Evolutionary conservation across 2,329 filamentous ascomycete genomes (phyloP), one percentile per base, ranked within the genome.

Genomic region (Huntiella bhutanensis): DNA sequence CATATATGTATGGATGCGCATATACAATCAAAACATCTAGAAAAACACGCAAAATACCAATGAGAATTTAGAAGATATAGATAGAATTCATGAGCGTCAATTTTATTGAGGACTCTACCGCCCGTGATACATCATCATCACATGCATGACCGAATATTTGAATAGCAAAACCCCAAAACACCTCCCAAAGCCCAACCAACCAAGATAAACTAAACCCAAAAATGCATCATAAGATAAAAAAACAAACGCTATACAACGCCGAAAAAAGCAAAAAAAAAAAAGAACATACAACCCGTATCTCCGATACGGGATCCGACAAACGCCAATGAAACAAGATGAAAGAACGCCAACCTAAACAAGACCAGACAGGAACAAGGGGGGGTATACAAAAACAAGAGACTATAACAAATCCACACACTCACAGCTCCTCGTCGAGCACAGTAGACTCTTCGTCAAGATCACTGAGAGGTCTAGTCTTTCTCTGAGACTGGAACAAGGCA

Each of bases 401-500:
- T 36, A 28, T 47, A 47, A 34, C 33, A 33, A 10, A 4, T 4
- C 11, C n/a, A 13, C n/a, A 17, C 33, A 33, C 4, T 33, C 16
- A 15, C 12, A 36, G 34, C 34, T 36, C 34, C 12, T 15, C 40
- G 13, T 47, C 45, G 15, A 33, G 17, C 39, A 11, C 19, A 11
- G 6, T 32, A 8, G 42, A 43, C 32, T 49, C 47, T 34, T 49
- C 47, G 34, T 49, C 47, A 32, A 49, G 17, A 37, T 45, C 38
- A 22, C 45, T 43, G 10, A 49, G 37, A 36, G 47, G 33, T 33
- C 33, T 19, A 5, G 46, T 32, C 7, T 36, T 32, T 43, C 41
- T 41, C 36, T 43, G 35, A 4, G 47, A 41, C 17, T 49, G 47
- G 16, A 49, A 49, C 42, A 49, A 33, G 17, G 47, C 42, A 11